Base-by-base conservation (phyloP, 2,329 filamentous ascomycete species). In the Aspergillus sp. region DNA sequence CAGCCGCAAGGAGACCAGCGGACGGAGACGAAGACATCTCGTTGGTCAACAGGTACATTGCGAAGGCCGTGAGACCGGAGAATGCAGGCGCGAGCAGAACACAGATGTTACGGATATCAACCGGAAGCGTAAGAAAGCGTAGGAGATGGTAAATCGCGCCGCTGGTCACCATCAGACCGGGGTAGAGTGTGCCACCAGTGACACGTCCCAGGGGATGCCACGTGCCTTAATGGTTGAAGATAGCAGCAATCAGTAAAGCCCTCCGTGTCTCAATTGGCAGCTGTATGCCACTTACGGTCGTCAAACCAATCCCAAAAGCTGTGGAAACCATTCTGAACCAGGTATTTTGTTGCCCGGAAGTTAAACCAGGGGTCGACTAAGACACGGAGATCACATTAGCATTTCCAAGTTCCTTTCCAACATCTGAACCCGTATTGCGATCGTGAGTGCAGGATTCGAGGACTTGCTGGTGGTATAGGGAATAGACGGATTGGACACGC, bases 241-340 rank as follows among this genome's bases (percentile, higher is more conserved):
- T 2, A 38, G 20, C 13, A 25, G 5, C 5, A 2, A 20, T 43
- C 38, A 41, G 33, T 35, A 17, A 17, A 35, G 5, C 33, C 13
- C 5, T 35, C 4, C 13, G n/a, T 17, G 33, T 17, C 1, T 35
- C 9, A 6, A 39, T 39, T 27, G 25, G 25, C 3, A 4, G 25
- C 37, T 39, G 37, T 3, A 20, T 12, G 51, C 25, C 48, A 67
- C 81, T 55, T 77, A 85, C 93, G 85, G 77, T 98, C 93, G 73
- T 98, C 93, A 66, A 98, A 98, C 93, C 93, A 98, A 71, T 98
- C 91, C 93, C 93, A 98, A 70, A 98, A 98, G 71, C 87, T 90
- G 72, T 95, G 94, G 75, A 98, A 97, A 62, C 93, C 93, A 83
- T 98, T 83, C 66, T 91, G 82, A 48, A 98, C 88, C 48, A 98